Evolutionary conservation across 257 asterid genomes (phyloP).

Genomic region (Thymus quinquecostatus): DNA sequence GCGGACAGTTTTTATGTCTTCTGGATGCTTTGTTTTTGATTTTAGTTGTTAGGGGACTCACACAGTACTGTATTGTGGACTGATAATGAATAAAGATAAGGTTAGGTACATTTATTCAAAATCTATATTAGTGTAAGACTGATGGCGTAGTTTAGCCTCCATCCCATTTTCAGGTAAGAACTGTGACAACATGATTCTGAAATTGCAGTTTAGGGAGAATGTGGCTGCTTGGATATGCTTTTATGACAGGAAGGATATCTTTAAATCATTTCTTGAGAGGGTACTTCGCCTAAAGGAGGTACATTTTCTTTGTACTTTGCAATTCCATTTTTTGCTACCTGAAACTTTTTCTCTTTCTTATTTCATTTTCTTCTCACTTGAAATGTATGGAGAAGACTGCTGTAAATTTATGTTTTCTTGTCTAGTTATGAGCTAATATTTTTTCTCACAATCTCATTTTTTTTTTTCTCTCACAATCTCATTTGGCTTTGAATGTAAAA

Average conservation of each 20-base stretch:
- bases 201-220: conserved; percentile 94
- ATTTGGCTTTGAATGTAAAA: no score
- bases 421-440: no score
- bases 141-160: conserved; percentile 14
- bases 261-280: conserved; percentile 87
- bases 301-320: conserved; percentile 25
- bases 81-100: conserved; percentile 17
- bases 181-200: conserved; percentile 23
- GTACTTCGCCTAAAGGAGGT: conserved; percentile 93
- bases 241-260: conserved; percentile 70
- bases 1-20: conserved; percentile 6
- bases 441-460: no score
- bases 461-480: no score
- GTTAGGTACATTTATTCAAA: conserved; percentile 14
- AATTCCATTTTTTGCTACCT: neutral
- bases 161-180: neutral
- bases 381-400: neutral
- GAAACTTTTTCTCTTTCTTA: neutral
- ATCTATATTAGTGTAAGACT: conserved; percentile 20
- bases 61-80: neutral
- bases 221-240: conserved; percentile 98
- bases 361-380: neutral
- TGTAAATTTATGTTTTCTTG: conserved; percentile 11
- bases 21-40: conserved; percentile 12
- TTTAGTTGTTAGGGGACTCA: conserved; percentile 7